Evolutionary conservation across 768 basidiomycete genomes (phyloP).

Genomic region (Boletus huronensis): DNA sequence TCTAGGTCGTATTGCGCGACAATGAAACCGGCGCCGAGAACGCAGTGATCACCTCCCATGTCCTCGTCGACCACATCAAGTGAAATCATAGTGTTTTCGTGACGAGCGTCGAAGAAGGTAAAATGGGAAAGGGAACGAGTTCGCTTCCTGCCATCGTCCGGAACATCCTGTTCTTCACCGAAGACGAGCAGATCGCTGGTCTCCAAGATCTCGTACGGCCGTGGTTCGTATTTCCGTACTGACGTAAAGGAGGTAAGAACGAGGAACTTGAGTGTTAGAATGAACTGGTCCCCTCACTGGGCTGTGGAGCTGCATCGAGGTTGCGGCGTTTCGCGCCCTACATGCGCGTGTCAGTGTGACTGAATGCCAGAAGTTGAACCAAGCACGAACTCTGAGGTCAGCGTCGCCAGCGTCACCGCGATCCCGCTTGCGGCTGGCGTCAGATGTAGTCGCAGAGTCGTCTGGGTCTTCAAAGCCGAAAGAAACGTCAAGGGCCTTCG

Average conservation of each 20-base stretch:
- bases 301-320: constrained; percentile 14
- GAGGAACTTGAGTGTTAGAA: neutral
- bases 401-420: constrained; percentile 9
- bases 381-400: constrained; percentile 17
- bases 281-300: constrained; percentile 10
- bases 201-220: constrained; percentile 35
- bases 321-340: constrained; percentile 30
- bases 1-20: constrained; percentile 46
- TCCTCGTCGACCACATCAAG: constrained; percentile 48
- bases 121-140: constrained; percentile 58
- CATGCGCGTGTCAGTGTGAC: neutral
- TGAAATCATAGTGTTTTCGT: constrained; percentile 44
- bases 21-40: constrained; percentile 58
- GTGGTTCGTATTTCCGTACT: constrained; percentile 41
- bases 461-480: constrained; percentile 42
- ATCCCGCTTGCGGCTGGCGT: constrained; percentile 26
- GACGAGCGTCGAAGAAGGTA: constrained; percentile 53
- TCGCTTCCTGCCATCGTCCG: constrained; percentile 44
- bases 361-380: neutral
- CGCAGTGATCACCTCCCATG: constrained; percentile 34
- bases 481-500: constrained; percentile 53
- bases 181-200: constrained; percentile 33
- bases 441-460: constrained; percentile 28
- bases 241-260: neutral
- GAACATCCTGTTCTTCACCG: constrained; percentile 41